Base-by-base conservation (phyloP, 257 asterid genomes). In the Gentiana straminea region DNA sequence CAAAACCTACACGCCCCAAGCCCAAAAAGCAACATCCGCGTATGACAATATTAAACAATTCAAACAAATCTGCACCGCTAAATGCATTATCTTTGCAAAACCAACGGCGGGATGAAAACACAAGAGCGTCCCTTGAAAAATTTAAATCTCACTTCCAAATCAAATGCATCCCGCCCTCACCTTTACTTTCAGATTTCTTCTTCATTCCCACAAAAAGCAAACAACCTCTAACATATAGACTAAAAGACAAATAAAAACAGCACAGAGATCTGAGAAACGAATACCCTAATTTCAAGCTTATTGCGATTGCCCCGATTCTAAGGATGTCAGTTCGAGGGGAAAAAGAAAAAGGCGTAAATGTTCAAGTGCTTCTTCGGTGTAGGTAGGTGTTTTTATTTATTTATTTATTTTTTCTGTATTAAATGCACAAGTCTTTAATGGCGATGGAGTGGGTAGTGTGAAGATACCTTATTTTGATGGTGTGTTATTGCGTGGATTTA, bases 331-430 rank as follows among this genome's bases (percentile, higher is more conserved):
- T 61, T 69, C 81, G 94, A 52, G 82, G 75, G 52, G 94, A 84
- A 59, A 90, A 82, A 39, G 95, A 84, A 65, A 82, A 90, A 52
- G 94, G 98, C 0, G 98, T 90, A 5, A 90, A 90, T 66, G 95
- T 90, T 35, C 98, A 90, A 77, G 98, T 90, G 59, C 86, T 90
- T 39, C 96, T 90, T 61, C 98, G 98, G 33, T 90, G 98, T 81
- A 79, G 98, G 98, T 90, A 73, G 32, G 2, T 7, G 5, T 48
- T 35, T 4, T 5, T 38, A 12, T 6, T 8, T 54, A 4, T 64
- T 35, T 44, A 10, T 15, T 49, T 51, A 12, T 9, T 15, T 10
- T 8, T 41, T 33, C 12, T 50, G 9, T 35, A 13, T 51, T 7
- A 60, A 3, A 4, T 35, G 2, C 47, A 15, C 51, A 37, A n/a